These are phyloP conservation scores for Hypoxylon sp. DNA, from an alignment of 2,329 filamentous ascomycete genomes.

Conservation along the genomic window DNA sequence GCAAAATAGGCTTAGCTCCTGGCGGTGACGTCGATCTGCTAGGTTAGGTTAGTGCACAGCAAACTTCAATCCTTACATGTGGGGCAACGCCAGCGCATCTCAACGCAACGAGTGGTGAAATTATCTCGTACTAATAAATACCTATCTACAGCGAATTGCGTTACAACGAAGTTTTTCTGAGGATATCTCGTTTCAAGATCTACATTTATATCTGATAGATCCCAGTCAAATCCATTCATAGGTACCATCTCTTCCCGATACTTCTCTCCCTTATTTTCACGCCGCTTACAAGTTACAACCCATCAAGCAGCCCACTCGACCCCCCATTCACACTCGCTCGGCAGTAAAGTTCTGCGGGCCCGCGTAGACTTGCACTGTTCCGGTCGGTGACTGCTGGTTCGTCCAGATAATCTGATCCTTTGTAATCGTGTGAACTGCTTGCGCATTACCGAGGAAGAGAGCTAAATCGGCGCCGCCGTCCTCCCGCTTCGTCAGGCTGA, in stretches of 20 bases:
- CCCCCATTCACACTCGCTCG: neutral
- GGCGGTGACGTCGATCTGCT: neutral
- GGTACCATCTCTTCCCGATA: neutral
- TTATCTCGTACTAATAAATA: neutral
- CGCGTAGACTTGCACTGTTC: slow-evolving; percentile 38
- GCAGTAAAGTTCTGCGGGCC: slow-evolving; percentile 38
- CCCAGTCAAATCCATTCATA: neutral
- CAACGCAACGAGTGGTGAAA: too few relatives aligned
- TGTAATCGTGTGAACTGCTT: slow-evolving; percentile 32
- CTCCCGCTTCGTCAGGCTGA: slow-evolving; percentile 32
- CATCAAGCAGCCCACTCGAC: neutral
- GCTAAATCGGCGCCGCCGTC: slow-evolving; percentile 38
- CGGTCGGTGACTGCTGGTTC: slow-evolving; percentile 39
- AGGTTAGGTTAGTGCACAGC: neutral
- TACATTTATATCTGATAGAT: neutral
- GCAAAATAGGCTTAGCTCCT: neutral
- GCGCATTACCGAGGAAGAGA: slow-evolving; percentile 27
- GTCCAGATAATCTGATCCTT: slow-evolving; percentile 35
- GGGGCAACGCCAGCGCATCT: neutral
- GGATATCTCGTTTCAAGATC: neutral
- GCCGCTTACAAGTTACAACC: neutral
- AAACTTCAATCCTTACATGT: neutral
- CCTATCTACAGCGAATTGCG: neutral
- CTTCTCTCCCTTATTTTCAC: neutral
- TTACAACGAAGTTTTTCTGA: neutral